Evolutionary conservation across 495 filamentous ascomycete species (phyloP).

Genomic region (Filosporella fistucella): DNA sequence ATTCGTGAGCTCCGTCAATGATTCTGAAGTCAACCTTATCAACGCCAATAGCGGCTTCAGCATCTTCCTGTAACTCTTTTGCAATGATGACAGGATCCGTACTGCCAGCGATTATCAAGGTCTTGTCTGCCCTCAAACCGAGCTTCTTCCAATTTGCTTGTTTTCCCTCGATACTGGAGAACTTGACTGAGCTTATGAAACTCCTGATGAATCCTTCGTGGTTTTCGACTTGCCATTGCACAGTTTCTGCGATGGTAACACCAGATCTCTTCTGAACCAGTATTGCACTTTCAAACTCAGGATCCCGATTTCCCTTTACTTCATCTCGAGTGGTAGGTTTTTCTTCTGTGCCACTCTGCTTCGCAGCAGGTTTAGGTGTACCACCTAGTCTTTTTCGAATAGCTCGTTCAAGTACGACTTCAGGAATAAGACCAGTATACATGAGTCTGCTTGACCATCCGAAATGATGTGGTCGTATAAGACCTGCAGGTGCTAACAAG

Average conservation of each 20-base stretch:
- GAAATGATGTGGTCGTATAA: slow-evolving; percentile 63
- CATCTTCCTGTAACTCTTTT: slow-evolving; percentile 41
- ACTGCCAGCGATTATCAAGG: slow-evolving; percentile 42
- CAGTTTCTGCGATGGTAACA: slow-evolving; percentile 36
- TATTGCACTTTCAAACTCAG: slow-evolving; percentile 13
- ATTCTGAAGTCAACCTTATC: slow-evolving; percentile 36
- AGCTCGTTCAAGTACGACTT: slow-evolving; percentile 45
- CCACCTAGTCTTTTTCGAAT: slow-evolving; percentile 49
- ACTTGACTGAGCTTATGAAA: slow-evolving; percentile 49
- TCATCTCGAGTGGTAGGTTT: slow-evolving; percentile 9
- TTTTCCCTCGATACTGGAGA: slow-evolving; percentile 52
- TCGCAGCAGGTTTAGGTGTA: neutral
- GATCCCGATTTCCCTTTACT: slow-evolving; percentile 9
- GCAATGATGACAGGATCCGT: slow-evolving; percentile 44
- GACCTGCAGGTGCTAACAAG: slow-evolving; percentile 70
- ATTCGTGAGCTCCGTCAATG: slow-evolving; percentile 45
- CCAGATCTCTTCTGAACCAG: slow-evolving; percentile 29
- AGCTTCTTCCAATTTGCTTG: slow-evolving; percentile 42
- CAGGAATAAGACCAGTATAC: slow-evolving; percentile 58
- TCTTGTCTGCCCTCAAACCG: slow-evolving; percentile 35
- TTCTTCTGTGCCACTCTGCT: neutral
- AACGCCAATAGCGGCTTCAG: slow-evolving; percentile 32
- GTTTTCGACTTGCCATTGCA: slow-evolving; percentile 50
- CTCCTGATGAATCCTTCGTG: slow-evolving; percentile 51
- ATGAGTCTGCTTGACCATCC: slow-evolving; percentile 53